These are phyloP conservation scores for Wallacemonas sp. DNA, from an alignment of 208 protist species.

Conservation along the genomic window DNA sequence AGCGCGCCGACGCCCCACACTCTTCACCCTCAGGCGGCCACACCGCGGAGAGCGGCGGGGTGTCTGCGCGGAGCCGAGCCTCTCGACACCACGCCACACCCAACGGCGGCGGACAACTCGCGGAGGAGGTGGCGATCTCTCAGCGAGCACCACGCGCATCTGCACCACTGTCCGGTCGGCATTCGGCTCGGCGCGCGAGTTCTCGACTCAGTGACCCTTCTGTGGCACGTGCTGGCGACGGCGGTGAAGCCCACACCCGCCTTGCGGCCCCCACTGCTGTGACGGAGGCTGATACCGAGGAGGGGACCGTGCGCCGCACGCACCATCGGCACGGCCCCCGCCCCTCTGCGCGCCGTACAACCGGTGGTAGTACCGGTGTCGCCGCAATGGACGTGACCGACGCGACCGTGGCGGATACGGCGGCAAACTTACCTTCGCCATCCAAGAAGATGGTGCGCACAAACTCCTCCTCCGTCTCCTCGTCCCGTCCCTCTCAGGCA, in stretches of 20 bases:
- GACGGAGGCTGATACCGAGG: no score
- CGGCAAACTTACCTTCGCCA: not conserved
- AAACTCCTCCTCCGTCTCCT: not conserved
- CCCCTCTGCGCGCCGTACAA: not conserved
- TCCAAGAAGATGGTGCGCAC: not conserved
- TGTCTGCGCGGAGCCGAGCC: not conserved
- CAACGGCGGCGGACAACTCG: not conserved
- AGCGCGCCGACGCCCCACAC: conserved; percentile 27
- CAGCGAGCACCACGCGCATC: no score
- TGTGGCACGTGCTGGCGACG: no score
- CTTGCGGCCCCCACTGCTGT: no score
- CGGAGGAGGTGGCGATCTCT: no score
- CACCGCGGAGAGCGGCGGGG: not conserved
- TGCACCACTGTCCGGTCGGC: no score
- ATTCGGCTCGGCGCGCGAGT: no score
- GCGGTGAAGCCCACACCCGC: no score
- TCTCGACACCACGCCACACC: not conserved
- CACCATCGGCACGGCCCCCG: conserved; percentile 1
- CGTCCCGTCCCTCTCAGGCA: no score
- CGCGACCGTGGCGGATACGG: not conserved
- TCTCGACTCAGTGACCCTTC: no score
- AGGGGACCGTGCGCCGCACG: not conserved
- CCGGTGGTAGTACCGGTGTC: no score
- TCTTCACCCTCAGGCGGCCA: not conserved
- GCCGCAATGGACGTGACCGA: no score